These are phyloP conservation scores for Pseudocercospora fijiensis DNA, from an alignment of 2,329 filamentous ascomycete species.

Conservation along the genomic window DNA sequence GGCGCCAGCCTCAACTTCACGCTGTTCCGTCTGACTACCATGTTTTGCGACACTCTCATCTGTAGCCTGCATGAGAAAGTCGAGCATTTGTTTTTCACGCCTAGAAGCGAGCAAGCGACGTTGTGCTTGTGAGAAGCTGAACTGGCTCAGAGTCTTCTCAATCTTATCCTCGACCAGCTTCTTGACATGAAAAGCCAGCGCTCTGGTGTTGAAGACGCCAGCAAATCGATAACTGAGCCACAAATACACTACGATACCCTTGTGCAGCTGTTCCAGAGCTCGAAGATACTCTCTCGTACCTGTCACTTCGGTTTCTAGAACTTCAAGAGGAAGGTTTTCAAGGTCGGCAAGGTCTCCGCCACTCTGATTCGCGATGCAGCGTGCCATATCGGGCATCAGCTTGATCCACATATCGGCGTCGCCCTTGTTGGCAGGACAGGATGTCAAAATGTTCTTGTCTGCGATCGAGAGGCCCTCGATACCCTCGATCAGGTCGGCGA, in stretches of 20 bases:
- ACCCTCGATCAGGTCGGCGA: constrained; percentile 73
- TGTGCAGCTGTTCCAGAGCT: constrained; percentile 75
- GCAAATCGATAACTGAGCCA: constrained; percentile 91
- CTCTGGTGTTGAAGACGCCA: constrained; percentile 73
- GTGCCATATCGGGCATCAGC: constrained; percentile 64
- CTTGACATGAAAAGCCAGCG: constrained; percentile 77
- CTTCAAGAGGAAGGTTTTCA: constrained; percentile 66
- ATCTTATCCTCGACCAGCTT: constrained; percentile 74
- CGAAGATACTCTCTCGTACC: constrained; percentile 59
- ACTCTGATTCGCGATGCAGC: constrained; percentile 65
- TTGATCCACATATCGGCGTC: constrained; percentile 46
- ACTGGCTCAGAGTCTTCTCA: constrained; percentile 58
- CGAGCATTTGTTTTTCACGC: constrained; percentile 32
- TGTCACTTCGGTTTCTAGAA: constrained; percentile 60
- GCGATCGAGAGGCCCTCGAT: constrained; percentile 65
- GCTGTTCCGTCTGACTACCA: not conserved
- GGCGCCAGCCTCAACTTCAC: not conserved
- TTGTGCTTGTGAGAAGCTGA: constrained; percentile 47
- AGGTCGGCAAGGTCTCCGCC: constrained; percentile 72
- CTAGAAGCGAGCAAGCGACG: constrained; percentile 31
- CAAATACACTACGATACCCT: constrained; percentile 77
- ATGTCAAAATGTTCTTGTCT: constrained; percentile 74
- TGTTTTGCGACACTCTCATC: constrained; percentile 8
- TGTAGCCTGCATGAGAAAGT: constrained; percentile 17
- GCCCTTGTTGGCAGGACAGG: constrained; percentile 64